Base-by-base conservation (phyloP, 495 filamentous ascomycete species). In the Letharia columbiana region DNA sequence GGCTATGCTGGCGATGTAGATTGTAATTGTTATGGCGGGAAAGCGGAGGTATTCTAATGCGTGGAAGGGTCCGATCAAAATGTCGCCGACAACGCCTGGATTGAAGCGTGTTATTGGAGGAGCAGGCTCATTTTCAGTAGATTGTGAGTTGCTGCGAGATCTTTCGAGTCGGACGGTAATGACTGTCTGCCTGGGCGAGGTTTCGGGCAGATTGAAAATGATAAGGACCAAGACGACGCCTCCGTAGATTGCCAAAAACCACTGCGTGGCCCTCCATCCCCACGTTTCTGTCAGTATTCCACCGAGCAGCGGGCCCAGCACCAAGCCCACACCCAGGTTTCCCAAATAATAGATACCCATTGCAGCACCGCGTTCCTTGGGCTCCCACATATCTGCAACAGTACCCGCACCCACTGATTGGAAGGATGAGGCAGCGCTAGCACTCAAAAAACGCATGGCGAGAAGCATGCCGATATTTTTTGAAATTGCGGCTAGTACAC, bases 281-380 rank as follows among this genome's bases (percentile, higher is more conserved):
- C 87, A 89, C 9, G 74, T 76, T 63, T 91, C 75, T 0, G 86
- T 81, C 31, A 98, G 75, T 0, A 81, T 84, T 61, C 93, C 93
- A 41, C 93, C 93, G 47, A 96, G 85, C 56, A 98, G 91, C 7
- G 93, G 93, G 1, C 89, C 86, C 23, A 96, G 76, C 13, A 96
- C 77, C 11, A 0, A 92, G 93, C 1, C 92, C 92, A 63, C 87
- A 82, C 23, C 96, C 76, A 2, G 93, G 92, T 0, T 52, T 23
- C 93, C 93, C 0, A 96, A 79, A 67, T 95, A 98, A 75, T 96
- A 96, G 35, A 91, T 84, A 6, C 90, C 87, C 91, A 98, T 96
- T n/a, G 91, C 92, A 18, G 80, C 78, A 12, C 93, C 93, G 61
- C 92, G 79, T 73, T 96, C 89, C 23, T 79, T 82, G 2, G 85